Evolutionary conservation across 306 rosid genomes (phyloP), one percentile per base, ranked within the genome.

Genomic region (Dryas drummondii): DNA sequence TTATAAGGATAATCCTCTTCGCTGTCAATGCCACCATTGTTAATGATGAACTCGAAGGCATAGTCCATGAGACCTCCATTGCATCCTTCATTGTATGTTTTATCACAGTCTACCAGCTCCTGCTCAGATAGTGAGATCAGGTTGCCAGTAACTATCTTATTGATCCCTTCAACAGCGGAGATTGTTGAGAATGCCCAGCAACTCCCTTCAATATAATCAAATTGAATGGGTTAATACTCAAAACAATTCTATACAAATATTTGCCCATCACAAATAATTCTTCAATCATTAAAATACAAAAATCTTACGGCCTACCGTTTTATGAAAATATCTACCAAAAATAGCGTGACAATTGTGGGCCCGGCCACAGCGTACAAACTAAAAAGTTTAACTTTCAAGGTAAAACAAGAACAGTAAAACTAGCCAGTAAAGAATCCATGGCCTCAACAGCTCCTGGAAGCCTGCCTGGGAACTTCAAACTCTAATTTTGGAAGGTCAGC

Each of bases 131-230:
- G 80, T 58, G 94, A 81, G 78, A 90, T 46, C 60, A 94, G 84
- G 44, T 88, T 86, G 0, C 92, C 97, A 0, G 98, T 89, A n/a
- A 90, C 94, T 50, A 91, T 82, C 90, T 91, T 78, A 59, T 91
- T 94, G 69, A 94, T 82, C 32, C 96, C 97, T 86, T 94, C 98
- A 22, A 94, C 96, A 0, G 98, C 82, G 47, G 84, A 56, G 41
- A 90, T 44, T 7, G 96, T 81, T 46, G 98, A 83, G 85, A 91
- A 94, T 40, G 98, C 97, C 98, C 98, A 91, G 87, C 96, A 91
- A 70, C 98, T 87, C 88, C 93, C 98, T 94, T 71, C 83, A 82
- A 7, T 5, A 45, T 4, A 16, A 19, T n/a, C 74, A 17, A 9
- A 50, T 54, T 27, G 14, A 32, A 54, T 1, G 7, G 0, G 73